phyloP scores from a whole-genome alignment of 202 grass and related monocot genomes.

The Panicum virgatum region DNA sequence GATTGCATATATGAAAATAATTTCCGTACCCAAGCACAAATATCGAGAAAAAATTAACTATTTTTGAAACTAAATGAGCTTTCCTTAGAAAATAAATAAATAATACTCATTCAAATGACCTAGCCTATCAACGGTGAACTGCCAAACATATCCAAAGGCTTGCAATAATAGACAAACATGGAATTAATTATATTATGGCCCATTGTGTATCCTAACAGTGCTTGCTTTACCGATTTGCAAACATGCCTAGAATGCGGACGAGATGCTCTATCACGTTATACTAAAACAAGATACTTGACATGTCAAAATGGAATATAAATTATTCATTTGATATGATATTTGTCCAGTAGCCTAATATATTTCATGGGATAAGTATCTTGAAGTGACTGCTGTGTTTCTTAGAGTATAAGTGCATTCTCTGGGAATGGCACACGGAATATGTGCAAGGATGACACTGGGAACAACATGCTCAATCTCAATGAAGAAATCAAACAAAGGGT shows the following conservation, averaged over 20 bases:
- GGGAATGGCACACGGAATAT: conserved; percentile 10
- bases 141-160: not conserved
- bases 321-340: not conserved
- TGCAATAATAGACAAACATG: not conserved
- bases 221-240: not conserved
- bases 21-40: not conserved
- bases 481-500: conserved; percentile 36
- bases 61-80: not conserved
- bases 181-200: not conserved
- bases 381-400: conserved; percentile 1
- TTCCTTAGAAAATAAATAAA: not conserved
- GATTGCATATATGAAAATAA: not conserved
- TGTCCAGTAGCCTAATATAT: not conserved
- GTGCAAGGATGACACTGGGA: conserved; percentile 17
- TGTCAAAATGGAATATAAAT: not conserved
- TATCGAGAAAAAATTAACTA: not conserved
- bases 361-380: not conserved
- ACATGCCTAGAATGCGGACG: not conserved
- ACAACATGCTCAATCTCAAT: conserved; percentile 34
- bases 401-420: conserved; percentile 25
- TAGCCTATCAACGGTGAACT: conserved; percentile 11
- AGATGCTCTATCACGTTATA: not conserved
- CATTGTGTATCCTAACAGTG: not conserved
- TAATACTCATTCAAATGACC: not conserved
- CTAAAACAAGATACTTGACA: not conserved